Evolutionary conservation across 73 alveolate species (phyloP).

Genomic region (Paraurostyla sp.): DNA sequence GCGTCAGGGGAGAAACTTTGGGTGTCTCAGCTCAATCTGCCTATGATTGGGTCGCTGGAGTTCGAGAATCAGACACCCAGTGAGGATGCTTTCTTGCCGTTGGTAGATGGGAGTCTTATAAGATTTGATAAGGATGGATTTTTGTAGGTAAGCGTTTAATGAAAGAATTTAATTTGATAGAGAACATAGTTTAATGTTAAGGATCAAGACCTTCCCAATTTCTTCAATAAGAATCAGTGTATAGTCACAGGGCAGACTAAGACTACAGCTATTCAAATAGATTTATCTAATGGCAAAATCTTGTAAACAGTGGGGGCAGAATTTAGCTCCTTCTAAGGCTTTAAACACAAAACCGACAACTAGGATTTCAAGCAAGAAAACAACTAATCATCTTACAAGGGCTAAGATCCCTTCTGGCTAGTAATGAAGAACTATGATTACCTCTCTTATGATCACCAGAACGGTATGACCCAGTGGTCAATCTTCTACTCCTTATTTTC

Average conservation of each 20-base stretch:
- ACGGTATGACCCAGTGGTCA: conserved; percentile 35
- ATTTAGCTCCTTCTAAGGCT: background rate
- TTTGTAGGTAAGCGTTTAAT: conserved; percentile 4
- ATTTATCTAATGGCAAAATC: conserved; percentile 24
- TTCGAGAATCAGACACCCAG: background rate
- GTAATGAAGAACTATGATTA: conserved; percentile 42
- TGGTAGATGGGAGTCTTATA: conserved; percentile 48
- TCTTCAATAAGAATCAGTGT: conserved; percentile 19
- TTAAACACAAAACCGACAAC: background rate
- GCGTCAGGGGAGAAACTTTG: background rate
- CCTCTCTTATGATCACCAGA: conserved; percentile 18
- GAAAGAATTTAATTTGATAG: background rate
- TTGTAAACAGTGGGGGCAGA: conserved; percentile 51
- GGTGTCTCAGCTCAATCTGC: conserved; percentile 15
- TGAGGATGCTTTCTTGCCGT: conserved; percentile 42
- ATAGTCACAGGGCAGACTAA: conserved; percentile 41
- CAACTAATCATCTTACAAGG: background rate
- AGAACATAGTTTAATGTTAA: conserved; percentile 42
- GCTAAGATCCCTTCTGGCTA: conserved; percentile 37
- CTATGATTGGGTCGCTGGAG: conserved; percentile 48
- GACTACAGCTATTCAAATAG: conserved; percentile 52
- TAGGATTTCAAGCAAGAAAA: too few relatives aligned
- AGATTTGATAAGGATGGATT: conserved; percentile 58
- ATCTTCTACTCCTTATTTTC: conserved; percentile 32
- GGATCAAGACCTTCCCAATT: conserved; percentile 1